Evolutionary conservation across 2,329 filamentous ascomycete species (phyloP).

Genomic region (Fusarium tanahbumbuense): DNA sequence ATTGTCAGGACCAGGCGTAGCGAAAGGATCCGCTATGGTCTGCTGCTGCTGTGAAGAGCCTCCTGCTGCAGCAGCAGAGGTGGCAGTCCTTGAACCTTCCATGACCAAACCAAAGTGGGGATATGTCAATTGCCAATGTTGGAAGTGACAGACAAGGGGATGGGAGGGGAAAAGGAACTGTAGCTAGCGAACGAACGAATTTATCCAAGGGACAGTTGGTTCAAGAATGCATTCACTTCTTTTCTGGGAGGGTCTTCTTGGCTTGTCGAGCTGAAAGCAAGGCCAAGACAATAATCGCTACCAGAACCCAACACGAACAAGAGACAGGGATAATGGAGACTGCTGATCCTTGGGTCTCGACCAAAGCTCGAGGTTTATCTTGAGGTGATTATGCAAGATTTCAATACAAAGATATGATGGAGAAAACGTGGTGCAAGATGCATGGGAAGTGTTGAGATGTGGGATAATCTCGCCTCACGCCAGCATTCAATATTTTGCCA

Average conservation of each 20-base stretch:
- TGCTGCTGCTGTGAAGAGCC: slow-evolving; percentile 13
- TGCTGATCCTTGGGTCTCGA: neutral
- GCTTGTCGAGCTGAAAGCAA: slow-evolving; percentile 4
- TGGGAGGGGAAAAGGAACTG: neutral
- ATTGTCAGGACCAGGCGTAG: slow-evolving; percentile 27
- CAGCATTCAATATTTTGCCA: neutral
- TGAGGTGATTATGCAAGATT: slow-evolving; percentile 29
- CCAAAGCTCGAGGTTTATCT: neutral
- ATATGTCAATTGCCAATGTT: slow-evolving; percentile 25
- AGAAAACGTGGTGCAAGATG: neutral
- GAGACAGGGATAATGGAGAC: slow-evolving; percentile 1
- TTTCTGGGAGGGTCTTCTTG: neutral
- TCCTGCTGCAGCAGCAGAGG: slow-evolving; percentile 17
- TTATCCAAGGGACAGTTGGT: slow-evolving; percentile 12
- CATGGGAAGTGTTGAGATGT: slow-evolving; percentile 15
- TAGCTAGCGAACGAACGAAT: slow-evolving; percentile 3
- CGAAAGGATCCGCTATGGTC: slow-evolving; percentile 19
- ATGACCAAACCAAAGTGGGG: slow-evolving; percentile 22
- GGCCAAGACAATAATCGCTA: neutral
- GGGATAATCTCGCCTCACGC: neutral
- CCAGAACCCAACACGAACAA: neutral
- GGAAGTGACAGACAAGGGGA: slow-evolving; percentile 19
- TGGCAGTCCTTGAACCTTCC: slow-evolving; percentile 35
- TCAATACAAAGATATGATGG: neutral
- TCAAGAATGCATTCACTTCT: slow-evolving; percentile 1